Conservation (phyloP, 2,329 filamentous ascomycete species). For the Alternaria brassicicola region DNA sequence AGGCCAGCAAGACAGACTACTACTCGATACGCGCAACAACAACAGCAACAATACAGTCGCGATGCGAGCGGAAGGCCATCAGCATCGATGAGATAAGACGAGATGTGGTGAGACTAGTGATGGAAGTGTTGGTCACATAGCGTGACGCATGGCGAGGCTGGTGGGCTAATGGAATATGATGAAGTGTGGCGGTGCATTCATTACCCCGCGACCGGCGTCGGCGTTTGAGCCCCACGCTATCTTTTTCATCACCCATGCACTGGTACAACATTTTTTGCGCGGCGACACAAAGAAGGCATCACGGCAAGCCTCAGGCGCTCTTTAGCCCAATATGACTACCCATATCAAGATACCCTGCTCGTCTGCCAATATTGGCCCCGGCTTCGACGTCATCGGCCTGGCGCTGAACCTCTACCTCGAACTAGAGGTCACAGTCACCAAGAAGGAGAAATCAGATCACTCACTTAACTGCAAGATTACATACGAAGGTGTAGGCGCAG, state of each 20-base stretch:
- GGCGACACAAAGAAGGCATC: conserved; percentile 6
- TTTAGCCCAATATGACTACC: conserved; percentile 36
- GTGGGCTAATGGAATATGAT: background rate
- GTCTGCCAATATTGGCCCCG: conserved; percentile 94
- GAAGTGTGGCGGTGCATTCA: conserved; percentile 8
- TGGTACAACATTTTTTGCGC: conserved; percentile 13
- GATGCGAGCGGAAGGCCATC: background rate
- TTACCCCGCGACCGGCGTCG: conserved; percentile 16
- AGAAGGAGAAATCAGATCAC: conserved; percentile 57
- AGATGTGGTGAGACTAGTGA: background rate
- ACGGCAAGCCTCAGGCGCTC: conserved; percentile 17
- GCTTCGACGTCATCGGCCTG: conserved; percentile 97
- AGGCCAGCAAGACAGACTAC: background rate
- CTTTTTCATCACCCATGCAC: conserved; percentile 13
- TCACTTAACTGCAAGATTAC: conserved; percentile 87
- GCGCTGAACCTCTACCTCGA: conserved; percentile 94
- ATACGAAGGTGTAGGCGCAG: conserved; percentile 83
- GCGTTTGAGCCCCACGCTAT: conserved; percentile 19
- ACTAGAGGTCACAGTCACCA: conserved; percentile 75
- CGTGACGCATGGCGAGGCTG: background rate
- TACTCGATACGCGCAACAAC: background rate
- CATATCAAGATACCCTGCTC: conserved; percentile 88
- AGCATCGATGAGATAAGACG: background rate
- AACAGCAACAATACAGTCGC: no score
- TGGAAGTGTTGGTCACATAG: background rate